These are phyloP conservation scores for Nitzschia inconspicua DNA, from an alignment of 108 stramenopile genomes.

Conservation along the genomic window DNA sequence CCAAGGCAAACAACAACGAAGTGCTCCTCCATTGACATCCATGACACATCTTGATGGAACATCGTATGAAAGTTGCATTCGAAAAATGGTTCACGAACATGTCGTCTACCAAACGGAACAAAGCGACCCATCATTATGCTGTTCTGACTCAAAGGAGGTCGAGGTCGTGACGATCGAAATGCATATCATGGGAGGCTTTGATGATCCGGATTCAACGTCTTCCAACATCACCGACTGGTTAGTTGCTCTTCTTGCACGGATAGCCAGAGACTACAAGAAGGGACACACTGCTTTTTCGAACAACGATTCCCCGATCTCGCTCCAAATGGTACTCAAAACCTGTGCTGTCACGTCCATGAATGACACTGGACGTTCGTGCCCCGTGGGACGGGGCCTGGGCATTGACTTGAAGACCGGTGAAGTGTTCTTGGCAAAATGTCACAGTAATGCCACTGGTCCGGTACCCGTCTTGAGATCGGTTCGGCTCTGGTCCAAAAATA, in stretches of 20 bases:
- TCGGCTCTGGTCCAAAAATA: slow-evolving; percentile 53
- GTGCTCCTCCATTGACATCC: slow-evolving; percentile 31
- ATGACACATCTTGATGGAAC: slow-evolving; percentile 71
- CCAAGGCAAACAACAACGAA: neutral
- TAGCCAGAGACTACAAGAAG: slow-evolving; percentile 44
- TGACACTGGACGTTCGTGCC: slow-evolving; percentile 45
- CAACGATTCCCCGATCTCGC: neutral
- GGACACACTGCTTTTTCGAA: too few relatives aligned
- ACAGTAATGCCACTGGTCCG: slow-evolving; percentile 41
- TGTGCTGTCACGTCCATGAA: slow-evolving; percentile 58
- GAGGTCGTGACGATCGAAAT: slow-evolving; percentile 51
- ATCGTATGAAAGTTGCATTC: slow-evolving; percentile 53
- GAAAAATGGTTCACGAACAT: slow-evolving; percentile 61
- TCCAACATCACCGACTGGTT: slow-evolving; percentile 51
- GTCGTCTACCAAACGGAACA: slow-evolving; percentile 35
- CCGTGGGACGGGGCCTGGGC: slow-evolving; percentile 73
- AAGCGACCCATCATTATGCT: neutral
- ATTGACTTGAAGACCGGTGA: slow-evolving; percentile 47
- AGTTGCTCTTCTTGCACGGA: slow-evolving; percentile 42
- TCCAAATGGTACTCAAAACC: slow-evolving; percentile 62
- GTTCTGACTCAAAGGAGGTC: neutral
- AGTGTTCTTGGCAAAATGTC: slow-evolving; percentile 56
- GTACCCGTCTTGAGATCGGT: slow-evolving; percentile 42
- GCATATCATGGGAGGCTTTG: slow-evolving; percentile 79
- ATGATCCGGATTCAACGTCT: slow-evolving; percentile 48